Evolutionary conservation across 805 yeast genomes (phyloP).

Genomic region (Kodamaea laetipori): DNA sequence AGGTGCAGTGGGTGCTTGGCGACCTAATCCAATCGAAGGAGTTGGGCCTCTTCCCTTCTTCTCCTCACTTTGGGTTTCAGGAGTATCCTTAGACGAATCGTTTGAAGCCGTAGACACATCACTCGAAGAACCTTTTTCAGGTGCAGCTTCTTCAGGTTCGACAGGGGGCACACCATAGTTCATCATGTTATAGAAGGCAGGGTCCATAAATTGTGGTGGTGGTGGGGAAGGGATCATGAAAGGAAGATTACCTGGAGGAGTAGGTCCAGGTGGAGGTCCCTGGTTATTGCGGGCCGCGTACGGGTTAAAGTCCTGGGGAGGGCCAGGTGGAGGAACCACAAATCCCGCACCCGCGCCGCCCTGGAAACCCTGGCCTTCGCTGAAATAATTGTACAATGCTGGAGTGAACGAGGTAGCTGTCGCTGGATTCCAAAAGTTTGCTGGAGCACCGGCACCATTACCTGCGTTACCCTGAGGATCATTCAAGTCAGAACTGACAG

Average conservation of each 20-base stretch:
- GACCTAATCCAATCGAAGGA: slow-evolving; percentile 34
- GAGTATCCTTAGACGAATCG: slow-evolving; percentile 3
- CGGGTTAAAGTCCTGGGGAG: slow-evolving; percentile 30
- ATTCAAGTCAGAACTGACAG: slow-evolving; percentile 31
- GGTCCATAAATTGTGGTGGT: slow-evolving; percentile 42
- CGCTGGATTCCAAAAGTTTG: slow-evolving; percentile 67
- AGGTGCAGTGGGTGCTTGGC: slow-evolving; percentile 21
- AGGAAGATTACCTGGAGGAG: slow-evolving; percentile 18
- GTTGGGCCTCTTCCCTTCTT: slow-evolving; percentile 13
- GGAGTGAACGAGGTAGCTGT: slow-evolving; percentile 64
- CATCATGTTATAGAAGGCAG: slow-evolving; percentile 36
- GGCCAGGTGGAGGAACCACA: slow-evolving; percentile 24
- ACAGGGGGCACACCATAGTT: slow-evolving; percentile 19
- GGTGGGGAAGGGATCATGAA: slow-evolving; percentile 39
- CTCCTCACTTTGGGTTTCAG: slow-evolving; percentile 6
- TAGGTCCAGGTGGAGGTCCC: background rate
- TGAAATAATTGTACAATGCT: slow-evolving; percentile 26
- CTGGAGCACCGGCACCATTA: slow-evolving; percentile 20
- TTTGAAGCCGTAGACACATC: background rate
- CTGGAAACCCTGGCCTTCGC: slow-evolving; percentile 22
- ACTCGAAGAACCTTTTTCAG: slow-evolving; percentile 1
- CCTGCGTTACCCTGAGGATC: slow-evolving; percentile 16
- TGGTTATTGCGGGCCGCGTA: slow-evolving; percentile 16
- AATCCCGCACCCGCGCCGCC: slow-evolving; percentile 6
- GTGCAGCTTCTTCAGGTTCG: background rate